Conservation (phyloP, 345 rosid species). For the Cardamine chenopodiifolia region DNA sequence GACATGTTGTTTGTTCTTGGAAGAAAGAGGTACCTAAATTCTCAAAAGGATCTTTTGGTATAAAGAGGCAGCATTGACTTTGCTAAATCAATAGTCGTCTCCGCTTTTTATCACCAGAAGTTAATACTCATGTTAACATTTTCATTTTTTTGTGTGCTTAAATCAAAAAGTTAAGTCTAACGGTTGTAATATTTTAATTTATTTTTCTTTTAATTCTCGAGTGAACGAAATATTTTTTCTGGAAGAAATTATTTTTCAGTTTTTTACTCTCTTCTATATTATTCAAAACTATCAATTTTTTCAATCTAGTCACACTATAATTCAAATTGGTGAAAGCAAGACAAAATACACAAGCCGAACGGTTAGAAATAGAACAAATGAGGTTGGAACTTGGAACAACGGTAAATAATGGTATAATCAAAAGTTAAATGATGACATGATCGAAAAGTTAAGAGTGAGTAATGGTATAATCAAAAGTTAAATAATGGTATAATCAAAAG, state of each 20-base stretch:
- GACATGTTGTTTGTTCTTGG: background rate
- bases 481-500: too few relatives aligned
- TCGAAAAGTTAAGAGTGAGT: too few relatives aligned
- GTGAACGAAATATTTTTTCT: background rate
- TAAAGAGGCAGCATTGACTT: slow-evolving; percentile 22
- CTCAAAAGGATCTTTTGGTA: background rate
- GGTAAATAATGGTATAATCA: too few relatives aligned
- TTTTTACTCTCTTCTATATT: background rate
- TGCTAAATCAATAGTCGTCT: slow-evolving; percentile 6
- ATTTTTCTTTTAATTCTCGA: too few relatives aligned
- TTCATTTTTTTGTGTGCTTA: background rate
- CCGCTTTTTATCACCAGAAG: background rate
- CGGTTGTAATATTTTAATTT: too few relatives aligned
- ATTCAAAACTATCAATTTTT: background rate
- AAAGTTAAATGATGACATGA: too few relatives aligned
- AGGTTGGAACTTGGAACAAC: too few relatives aligned
- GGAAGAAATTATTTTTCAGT: background rate
- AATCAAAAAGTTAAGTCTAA: too few relatives aligned
- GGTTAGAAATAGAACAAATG: too few relatives aligned
- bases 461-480: too few relatives aligned
- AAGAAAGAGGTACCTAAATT: slow-evolving; percentile 1
- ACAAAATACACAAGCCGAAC: too few relatives aligned
- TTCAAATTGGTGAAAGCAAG: too few relatives aligned
- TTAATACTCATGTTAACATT: background rate
- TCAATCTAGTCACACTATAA: background rate